Evolutionary conservation across 352 stramenopile genomes (phyloP).

Genomic region (Globisporangium lucens): DNA sequence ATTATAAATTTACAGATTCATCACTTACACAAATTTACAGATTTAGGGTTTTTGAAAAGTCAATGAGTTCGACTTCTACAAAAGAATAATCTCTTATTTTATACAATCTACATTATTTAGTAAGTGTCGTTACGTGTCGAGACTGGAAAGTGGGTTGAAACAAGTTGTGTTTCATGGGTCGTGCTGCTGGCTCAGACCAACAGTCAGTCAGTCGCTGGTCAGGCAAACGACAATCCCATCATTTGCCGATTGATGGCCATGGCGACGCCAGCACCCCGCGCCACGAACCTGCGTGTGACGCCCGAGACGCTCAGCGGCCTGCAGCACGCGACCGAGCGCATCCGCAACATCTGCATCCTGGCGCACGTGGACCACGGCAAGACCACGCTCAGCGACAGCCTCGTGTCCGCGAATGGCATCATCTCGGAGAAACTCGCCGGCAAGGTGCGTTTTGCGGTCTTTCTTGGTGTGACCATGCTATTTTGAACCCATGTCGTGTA

Average conservation of each 20-base stretch:
- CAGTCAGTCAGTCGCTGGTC: background rate
- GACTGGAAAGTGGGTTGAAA: background rate
- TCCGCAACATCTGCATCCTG: slow-evolving; percentile 95
- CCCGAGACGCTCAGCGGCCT: slow-evolving; percentile 50
- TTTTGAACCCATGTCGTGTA: background rate
- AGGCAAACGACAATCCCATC: background rate
- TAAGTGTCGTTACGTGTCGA: background rate
- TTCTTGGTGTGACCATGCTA: background rate
- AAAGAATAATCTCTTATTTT: no score
- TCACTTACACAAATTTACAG: no score
- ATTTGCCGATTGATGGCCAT: slow-evolving; percentile 9
- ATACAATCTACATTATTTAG: no score
- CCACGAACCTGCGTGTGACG: slow-evolving; percentile 34
- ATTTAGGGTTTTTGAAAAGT: no score
- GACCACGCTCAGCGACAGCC: slow-evolving; percentile 92
- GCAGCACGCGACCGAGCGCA: slow-evolving; percentile 72
- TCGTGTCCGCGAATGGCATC: slow-evolving; percentile 96
- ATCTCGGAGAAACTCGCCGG: slow-evolving; percentile 96
- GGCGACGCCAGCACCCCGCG: slow-evolving; percentile 1
- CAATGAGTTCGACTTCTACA: no score
- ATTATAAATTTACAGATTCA: no score
- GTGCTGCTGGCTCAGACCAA: background rate
- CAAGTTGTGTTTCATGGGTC: background rate
- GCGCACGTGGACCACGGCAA: slow-evolving; percentile 94
- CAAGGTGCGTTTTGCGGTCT: slow-evolving; percentile 45